Base-by-base conservation (phyloP, 768 basidiomycete genomes). In the Psilocybe azurescens region DNA sequence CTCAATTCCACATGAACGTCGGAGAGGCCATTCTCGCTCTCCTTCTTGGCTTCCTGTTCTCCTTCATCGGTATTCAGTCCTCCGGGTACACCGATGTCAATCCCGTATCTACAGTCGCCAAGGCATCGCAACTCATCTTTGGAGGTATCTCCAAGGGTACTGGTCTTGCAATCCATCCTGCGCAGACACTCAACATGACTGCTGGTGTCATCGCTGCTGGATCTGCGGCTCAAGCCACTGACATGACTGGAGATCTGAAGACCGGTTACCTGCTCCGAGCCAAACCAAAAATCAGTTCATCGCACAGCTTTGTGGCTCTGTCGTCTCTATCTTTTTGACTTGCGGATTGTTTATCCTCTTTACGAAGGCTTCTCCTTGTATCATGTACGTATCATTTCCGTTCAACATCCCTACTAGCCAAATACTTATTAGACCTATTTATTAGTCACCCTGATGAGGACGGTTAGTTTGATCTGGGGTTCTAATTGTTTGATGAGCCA, bases 181-280 rank as follows among this genome's bases (percentile, higher is more conserved):
- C 80, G 7, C 79, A 77, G 65, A 79, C 74, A 20, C 71, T 85
- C 67, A 86, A 86, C 68, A 70, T 86, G 72, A 68, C 80, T 48
- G 84, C 81, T 53, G 86, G 85, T 72, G 77, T 83, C 48, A 73
- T 87, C 63, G 78, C 86, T 29, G 84, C 78, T 52, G 84, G 84
- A 36, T 81, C 85, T 53, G 84, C 86, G 20, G 83, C 79, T 20
- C 86, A 87, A 67, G 79, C 85, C 24, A 68, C 81, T 33, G 89
- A 89, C 69, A 88, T 89, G 88, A 84, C 83, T 50, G 82, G 86
- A 59, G 88, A 89, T 70, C 71, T 89, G 66, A 88, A 89, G 75
- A 86, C 89, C n/a, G 86, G 86, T 62, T 88, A 88, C 70, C 84
- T 89, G 60, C 80, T 89, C 28, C 78, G 88, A 54, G 83, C 86